Conservation (phyloP, 2,329 filamentous ascomycete genomes). For the Colletotrichum cordylinicola region DNA sequence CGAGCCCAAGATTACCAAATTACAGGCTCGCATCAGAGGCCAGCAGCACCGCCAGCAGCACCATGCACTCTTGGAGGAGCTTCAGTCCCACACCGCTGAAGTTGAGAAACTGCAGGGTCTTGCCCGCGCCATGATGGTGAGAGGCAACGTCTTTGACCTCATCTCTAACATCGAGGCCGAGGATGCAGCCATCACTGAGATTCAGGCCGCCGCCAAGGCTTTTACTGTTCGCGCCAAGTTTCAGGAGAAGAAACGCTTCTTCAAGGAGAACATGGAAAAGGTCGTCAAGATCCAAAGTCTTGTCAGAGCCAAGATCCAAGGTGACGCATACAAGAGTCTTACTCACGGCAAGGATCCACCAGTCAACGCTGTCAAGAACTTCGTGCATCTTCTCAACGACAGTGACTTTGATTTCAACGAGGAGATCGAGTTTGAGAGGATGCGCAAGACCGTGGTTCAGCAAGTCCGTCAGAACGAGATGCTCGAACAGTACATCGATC, state of each 20-base stretch:
- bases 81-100: constrained; percentile 71
- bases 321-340: constrained; percentile 96
- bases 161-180: constrained; percentile 82
- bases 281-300: constrained; percentile 99
- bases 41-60: constrained; percentile 67
- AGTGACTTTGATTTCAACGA: constrained; percentile 99
- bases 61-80: constrained; percentile 68
- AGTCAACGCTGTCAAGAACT: constrained; percentile 96
- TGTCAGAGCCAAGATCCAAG: constrained; percentile 91
- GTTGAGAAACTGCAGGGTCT: constrained; percentile 77
- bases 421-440: constrained; percentile 93
- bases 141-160: constrained; percentile 74
- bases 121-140: constrained; percentile 78
- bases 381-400: constrained; percentile 96
- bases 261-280: constrained; percentile 97
- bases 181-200: constrained; percentile 75
- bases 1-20: constrained; percentile 58
- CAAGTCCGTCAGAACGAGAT: constrained; percentile 97
- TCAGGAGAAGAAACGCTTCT: constrained; percentile 85
- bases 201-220: constrained; percentile 78
- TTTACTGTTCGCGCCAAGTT: constrained; percentile 78
- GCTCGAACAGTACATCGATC: constrained; percentile 96
- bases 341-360: constrained; percentile 97
- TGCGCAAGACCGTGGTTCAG: constrained; percentile 95
- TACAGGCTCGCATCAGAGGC: constrained; percentile 75